Percentiles rank a stretch among this genome's conserved stretches.
Conservation (phyloP, 257 asterid genomes). For the Linaria vulgaris region DNA sequence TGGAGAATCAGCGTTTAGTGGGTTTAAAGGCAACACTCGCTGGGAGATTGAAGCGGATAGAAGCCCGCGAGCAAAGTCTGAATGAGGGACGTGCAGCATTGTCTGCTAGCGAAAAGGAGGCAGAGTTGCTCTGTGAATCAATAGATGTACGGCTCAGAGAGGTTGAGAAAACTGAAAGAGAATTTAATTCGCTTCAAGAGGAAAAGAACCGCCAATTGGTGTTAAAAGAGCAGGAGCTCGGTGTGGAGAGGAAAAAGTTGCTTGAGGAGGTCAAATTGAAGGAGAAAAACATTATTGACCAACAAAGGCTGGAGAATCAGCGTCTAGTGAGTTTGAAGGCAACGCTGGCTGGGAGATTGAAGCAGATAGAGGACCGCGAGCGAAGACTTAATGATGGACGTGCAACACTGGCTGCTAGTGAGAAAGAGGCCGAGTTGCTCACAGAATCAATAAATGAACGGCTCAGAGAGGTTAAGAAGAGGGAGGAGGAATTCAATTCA, state of each 20-base stretch:
- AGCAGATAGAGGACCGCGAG: slow-evolving; percentile 16
- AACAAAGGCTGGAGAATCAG: slow-evolving; percentile 9
- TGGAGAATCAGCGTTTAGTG: slow-evolving; percentile 13
- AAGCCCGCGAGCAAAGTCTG: neutral
- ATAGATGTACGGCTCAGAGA: neutral
- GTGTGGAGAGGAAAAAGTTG: no score
- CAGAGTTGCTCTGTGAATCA: slow-evolving; percentile 14
- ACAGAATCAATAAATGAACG: slow-evolving; percentile 10
- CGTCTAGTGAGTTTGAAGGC: slow-evolving; percentile 7
- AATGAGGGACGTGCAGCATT: slow-evolving; percentile 21
- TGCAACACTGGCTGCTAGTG: slow-evolving; percentile 8
- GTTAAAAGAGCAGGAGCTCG: slow-evolving; percentile 17
- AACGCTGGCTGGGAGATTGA: slow-evolving; percentile 15
- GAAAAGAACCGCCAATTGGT: slow-evolving; percentile 16
- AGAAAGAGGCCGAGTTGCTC: slow-evolving; percentile 3
- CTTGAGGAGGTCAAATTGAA: no score
- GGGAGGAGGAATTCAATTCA: slow-evolving; percentile 14
- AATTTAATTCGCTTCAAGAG: slow-evolving; percentile 6
- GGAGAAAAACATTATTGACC: no score
- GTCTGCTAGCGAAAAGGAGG: slow-evolving; percentile 11
- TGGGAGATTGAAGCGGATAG: slow-evolving; percentile 22
- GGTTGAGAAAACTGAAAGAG: slow-evolving; percentile 22
- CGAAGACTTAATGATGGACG: no score
- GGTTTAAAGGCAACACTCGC: neutral
- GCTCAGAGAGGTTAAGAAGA: slow-evolving; percentile 20